These are phyloP conservation scores for Lepraria neglecta DNA, from an alignment of 495 filamentous ascomycete species.

Conservation along the genomic window DNA sequence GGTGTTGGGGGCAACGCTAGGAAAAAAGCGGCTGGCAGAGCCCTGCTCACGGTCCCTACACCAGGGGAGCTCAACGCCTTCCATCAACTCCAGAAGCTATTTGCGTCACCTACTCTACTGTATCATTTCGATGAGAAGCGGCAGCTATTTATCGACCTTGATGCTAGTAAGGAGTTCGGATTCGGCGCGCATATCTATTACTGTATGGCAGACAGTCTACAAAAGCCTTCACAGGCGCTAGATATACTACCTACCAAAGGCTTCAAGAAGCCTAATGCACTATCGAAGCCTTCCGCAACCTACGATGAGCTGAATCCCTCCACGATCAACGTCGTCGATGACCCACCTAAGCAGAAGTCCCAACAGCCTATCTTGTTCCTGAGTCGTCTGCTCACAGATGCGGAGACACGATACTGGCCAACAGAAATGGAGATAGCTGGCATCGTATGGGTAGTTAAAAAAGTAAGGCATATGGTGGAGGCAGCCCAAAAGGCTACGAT, in stretches of 20 bases:
- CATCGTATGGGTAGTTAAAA: conserved; percentile 9
- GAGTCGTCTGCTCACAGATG: neutral
- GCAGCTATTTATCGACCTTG: conserved; percentile 7
- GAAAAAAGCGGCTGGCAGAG: neutral
- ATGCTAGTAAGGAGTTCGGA: neutral
- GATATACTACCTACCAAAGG: too few relatives aligned
- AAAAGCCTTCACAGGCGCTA: too few relatives aligned
- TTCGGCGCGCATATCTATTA: conserved; percentile 9
- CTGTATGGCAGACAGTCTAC: too few relatives aligned
- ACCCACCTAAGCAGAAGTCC: neutral
- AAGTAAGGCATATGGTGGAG: neutral
- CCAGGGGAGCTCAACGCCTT: neutral
- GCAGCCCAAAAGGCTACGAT: neutral
- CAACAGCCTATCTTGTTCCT: neutral
- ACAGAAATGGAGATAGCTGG: conserved; percentile 19
- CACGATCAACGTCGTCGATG: too few relatives aligned
- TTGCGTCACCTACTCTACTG: neutral
- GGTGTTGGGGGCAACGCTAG: neutral
- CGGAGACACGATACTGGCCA: conserved; percentile 15
- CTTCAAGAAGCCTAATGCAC: too few relatives aligned
- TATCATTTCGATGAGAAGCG: neutral
- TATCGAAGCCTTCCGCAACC: too few relatives aligned
- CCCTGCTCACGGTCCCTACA: neutral
- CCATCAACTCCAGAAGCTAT: neutral
- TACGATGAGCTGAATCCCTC: too few relatives aligned